A percentile compares a stretch with the other conserved stretches of the same genome.
Evolutionary conservation across 2,329 filamentous ascomycete species (phyloP).

Genomic region (Aspergillus cejpii): DNA sequence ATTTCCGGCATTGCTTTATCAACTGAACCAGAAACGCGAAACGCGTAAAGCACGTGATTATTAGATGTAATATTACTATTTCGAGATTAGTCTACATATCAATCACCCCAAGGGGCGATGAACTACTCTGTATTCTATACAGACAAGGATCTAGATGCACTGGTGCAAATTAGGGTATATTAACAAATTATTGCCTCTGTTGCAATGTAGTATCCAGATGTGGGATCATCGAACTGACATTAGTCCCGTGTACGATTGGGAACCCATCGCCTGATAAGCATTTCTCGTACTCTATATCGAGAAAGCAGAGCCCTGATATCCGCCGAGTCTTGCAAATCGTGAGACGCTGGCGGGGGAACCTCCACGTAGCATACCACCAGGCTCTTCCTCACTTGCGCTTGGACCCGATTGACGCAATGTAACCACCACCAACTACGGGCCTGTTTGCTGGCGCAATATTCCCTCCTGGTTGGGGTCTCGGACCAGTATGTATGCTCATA

Average conservation of each 20-base stretch:
- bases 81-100: slow-evolving; percentile 8
- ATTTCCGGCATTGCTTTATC: background rate
- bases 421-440: slow-evolving; percentile 50
- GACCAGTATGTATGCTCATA: slow-evolving; percentile 70
- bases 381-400: slow-evolving; percentile 84
- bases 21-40: slow-evolving; percentile 24
- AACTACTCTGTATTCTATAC: no score
- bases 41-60: slow-evolving; percentile 27
- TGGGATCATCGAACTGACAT: slow-evolving; percentile 4
- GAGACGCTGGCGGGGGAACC: slow-evolving; percentile 61
- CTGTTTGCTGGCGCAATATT: slow-evolving; percentile 45
- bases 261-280: slow-evolving; percentile 75
- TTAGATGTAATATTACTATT: slow-evolving; percentile 22
- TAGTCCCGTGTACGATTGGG: slow-evolving; percentile 67
- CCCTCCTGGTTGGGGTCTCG: slow-evolving; percentile 43
- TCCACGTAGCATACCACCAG: slow-evolving; percentile 88
- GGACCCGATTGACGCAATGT: slow-evolving; percentile 81
- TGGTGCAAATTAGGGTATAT: no score
- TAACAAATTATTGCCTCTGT: no score
- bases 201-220: no score
- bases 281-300: slow-evolving; percentile 70
- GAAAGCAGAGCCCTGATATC: slow-evolving; percentile 58
- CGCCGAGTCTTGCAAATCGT: slow-evolving; percentile 26
- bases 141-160: no score
- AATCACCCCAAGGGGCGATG: no score